These are phyloP conservation scores for Penicillium lividum DNA, from an alignment of 495 filamentous ascomycete genomes.

Conservation along the genomic window DNA sequence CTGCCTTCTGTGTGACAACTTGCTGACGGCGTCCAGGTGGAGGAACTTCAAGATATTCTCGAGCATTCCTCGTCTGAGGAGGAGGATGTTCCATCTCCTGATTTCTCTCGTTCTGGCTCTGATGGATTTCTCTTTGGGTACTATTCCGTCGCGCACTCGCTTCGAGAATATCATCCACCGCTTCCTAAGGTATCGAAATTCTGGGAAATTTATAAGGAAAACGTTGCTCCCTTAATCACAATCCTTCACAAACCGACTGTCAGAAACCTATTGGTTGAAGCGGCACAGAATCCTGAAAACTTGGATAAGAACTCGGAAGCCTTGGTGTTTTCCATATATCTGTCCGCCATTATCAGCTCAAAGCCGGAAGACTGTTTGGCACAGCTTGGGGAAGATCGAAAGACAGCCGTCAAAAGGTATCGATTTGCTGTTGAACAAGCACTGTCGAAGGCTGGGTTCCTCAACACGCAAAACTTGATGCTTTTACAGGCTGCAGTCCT, in stretches of 20 bases:
- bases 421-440: slow-evolving; percentile 81
- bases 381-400: slow-evolving; percentile 40
- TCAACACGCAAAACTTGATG: slow-evolving; percentile 72
- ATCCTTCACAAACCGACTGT: slow-evolving; percentile 65
- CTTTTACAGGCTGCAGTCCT: slow-evolving; percentile 78
- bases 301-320: slow-evolving; percentile 66
- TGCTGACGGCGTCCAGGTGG: slow-evolving; percentile 51
- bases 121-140: slow-evolving; percentile 72
- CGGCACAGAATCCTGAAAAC: slow-evolving; percentile 51
- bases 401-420: slow-evolving; percentile 59
- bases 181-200: slow-evolving; percentile 63
- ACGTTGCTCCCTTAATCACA: slow-evolving; percentile 72
- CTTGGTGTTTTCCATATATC: slow-evolving; percentile 78
- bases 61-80: slow-evolving; percentile 66
- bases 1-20: neutral
- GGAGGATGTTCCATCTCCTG: slow-evolving; percentile 61
- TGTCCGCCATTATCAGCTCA: slow-evolving; percentile 70
- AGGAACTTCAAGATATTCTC: slow-evolving; percentile 70
- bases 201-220: slow-evolving; percentile 68
- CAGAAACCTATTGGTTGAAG: slow-evolving; percentile 45
- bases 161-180: slow-evolving; percentile 54
- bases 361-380: slow-evolving; percentile 43
- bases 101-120: slow-evolving; percentile 48
- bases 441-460: slow-evolving; percentile 69
- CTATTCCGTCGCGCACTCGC: slow-evolving; percentile 54